Conservation (phyloP, 345 rosid species). For the Boechera stricta region DNA sequence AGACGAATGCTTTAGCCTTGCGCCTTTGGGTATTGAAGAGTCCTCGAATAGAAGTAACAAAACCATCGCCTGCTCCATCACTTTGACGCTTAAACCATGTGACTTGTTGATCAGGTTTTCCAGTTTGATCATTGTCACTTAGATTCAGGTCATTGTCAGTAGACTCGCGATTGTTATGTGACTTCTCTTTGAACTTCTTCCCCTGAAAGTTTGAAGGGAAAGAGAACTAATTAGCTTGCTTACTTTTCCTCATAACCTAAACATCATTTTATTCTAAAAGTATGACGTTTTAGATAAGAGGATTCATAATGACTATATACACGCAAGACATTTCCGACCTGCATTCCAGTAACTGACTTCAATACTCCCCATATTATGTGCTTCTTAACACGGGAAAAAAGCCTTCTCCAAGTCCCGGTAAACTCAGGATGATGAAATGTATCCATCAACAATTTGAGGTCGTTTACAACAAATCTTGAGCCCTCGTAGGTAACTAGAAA, state of each 20-base stretch:
- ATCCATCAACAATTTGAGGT: conserved; percentile 96
- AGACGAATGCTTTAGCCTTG: conserved; percentile 89
- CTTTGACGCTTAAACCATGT: conserved; percentile 78
- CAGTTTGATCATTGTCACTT: conserved; percentile 76
- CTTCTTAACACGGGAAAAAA: conserved; percentile 98
- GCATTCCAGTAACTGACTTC: conserved; percentile 99
- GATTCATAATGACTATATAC: neutral
- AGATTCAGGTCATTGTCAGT: conserved; percentile 79
- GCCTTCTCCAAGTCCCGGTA: conserved; percentile 95
- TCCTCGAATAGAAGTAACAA: conserved; percentile 87
- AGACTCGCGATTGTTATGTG: conserved; percentile 62
- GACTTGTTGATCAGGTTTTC: conserved; percentile 70
- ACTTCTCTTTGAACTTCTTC: conserved; percentile 91
- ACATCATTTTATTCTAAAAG: neutral
- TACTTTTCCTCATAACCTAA: neutral
- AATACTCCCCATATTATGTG: conserved; percentile 98
- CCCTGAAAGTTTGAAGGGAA: conserved; percentile 57
- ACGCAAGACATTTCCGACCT: conserved; percentile 53
- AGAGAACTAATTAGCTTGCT: neutral
- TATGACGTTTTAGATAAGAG: neutral
- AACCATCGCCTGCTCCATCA: conserved; percentile 99
- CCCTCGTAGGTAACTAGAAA: conserved; percentile 91
- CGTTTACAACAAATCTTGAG: conserved; percentile 93
- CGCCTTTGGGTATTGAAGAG: conserved; percentile 93
- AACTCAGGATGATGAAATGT: conserved; percentile 86